Base-by-base conservation (phyloP, 2,329 filamentous ascomycete species). In the Gaeumannomyces tritici region DNA sequence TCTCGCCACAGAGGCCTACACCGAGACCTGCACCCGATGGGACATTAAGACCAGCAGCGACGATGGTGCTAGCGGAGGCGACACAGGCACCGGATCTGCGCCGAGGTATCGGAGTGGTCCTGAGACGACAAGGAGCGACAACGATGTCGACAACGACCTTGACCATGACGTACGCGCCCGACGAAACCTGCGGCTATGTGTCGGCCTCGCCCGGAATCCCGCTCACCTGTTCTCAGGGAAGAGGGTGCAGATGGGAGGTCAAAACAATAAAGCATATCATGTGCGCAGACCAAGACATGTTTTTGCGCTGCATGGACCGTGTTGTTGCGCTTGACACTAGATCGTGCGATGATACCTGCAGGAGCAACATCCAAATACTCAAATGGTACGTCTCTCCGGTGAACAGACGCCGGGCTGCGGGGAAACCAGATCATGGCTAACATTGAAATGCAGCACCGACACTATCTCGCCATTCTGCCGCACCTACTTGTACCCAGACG, bases 111-210 rank as follows among this genome's bases (percentile, higher is more conserved):
- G 12, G 33, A 18, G 54, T 8, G 54, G 54, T 27, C n/a, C n/a
- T 21, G 9, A 13, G 24, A 27, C 24, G 55, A 15, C 24, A 57
- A 7, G 55, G 24, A 13, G 21, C 55, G 55, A 31, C 55, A 24
- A 27, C 54, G 13, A 7, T 11, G n/a, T 11, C 54, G 21, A 27
- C n/a, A 7, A 12, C 26, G n/a, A 21, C n/a, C 12, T n/a, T 55
- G 55, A 63, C 60, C 26, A n/a, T 64, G 27, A 64, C 64, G 15
- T 47, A 35, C 9, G 64, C 62, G 2, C 63, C 63, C 21, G 64
- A 65, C 33, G 35, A 35, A 7, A 65, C 63, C 1, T 64, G 64
- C 31, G 64, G 64, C 21, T 65, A 57, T 27, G 62, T 65, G 27
- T 65, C 64, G 24, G 63, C 59, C 1, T 57, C 61, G 21, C 31